Conservation (phyloP, 495 filamentous ascomycete genomes). For the Daldinia decipiens region DNA sequence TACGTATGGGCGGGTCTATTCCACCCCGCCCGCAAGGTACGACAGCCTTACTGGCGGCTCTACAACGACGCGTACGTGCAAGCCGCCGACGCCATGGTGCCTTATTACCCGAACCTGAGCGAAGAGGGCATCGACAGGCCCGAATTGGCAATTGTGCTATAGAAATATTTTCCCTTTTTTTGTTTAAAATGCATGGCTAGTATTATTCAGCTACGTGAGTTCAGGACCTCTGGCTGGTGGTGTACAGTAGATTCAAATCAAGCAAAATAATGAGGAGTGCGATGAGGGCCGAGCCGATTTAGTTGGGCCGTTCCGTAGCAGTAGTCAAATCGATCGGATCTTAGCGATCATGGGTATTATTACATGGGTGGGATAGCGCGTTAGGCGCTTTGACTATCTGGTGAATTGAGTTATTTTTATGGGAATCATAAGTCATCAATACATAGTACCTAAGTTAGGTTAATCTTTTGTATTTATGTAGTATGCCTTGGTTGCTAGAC, state of each 20-base stretch:
- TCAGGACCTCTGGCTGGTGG: conserved; percentile 19
- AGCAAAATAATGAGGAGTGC: conserved; percentile 15
- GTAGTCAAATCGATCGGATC: conserved; percentile 5
- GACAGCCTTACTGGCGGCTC: conserved; percentile 90
- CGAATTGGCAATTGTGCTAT: conserved; percentile 87
- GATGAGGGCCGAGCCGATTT: background rate
- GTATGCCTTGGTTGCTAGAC: background rate
- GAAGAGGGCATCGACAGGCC: conserved; percentile 77
- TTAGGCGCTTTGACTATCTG: conserved; percentile 1
- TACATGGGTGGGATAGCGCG: background rate
- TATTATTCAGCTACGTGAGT: conserved; percentile 19
- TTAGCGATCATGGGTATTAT: conserved; percentile 5
- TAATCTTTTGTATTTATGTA: background rate
- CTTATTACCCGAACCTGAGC: conserved; percentile 88
- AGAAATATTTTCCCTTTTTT: conserved; percentile 47
- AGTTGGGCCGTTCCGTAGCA: background rate
- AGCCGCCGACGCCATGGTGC: conserved; percentile 90
- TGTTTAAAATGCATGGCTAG: background rate
- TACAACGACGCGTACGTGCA: conserved; percentile 99
- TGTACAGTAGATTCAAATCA: conserved; percentile 32
- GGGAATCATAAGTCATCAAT: background rate
- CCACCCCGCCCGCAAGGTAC: conserved; percentile 94
- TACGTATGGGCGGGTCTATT: conserved; percentile 98
- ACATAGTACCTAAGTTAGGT: no score
- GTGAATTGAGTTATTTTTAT: background rate